A percentile compares a stretch with the other conserved stretches of the same genome.
phyloP scores from a whole-genome alignment of 352 stramenopile species.

The Globisporangium okanoganense region DNA sequence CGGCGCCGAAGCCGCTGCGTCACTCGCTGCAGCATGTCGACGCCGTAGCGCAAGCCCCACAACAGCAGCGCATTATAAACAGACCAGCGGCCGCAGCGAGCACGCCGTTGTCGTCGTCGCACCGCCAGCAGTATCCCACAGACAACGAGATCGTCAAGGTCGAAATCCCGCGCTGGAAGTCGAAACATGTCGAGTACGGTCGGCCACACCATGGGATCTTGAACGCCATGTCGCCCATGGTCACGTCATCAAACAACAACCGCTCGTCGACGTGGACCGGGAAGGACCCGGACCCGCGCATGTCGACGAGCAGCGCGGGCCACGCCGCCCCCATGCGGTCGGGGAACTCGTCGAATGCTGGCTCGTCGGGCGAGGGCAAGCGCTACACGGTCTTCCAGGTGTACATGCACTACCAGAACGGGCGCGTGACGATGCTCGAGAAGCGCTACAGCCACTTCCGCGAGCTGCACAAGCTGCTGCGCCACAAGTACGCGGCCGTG shows the following conservation, averaged over 20 bases:
- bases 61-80: constrained; percentile 9
- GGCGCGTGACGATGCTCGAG: constrained; percentile 50
- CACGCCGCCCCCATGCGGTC: background rate
- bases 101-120: constrained; percentile 9
- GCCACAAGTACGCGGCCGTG: constrained; percentile 75
- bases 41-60: background rate
- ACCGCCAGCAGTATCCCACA: constrained; percentile 1
- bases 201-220: constrained; percentile 17
- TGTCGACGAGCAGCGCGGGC: constrained; percentile 7
- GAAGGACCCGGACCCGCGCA: constrained; percentile 31
- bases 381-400: constrained; percentile 79
- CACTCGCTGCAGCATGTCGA: constrained; percentile 54
- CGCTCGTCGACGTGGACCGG: constrained; percentile 53
- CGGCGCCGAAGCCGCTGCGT: constrained; percentile 29
- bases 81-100: constrained; percentile 2
- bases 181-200: constrained; percentile 43
- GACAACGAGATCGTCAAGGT: constrained; percentile 67
- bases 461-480: constrained; percentile 76
- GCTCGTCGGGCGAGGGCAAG: constrained; percentile 32
- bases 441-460: constrained; percentile 86
- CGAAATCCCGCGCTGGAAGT: constrained; percentile 71
- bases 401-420: constrained; percentile 72
- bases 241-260: constrained; percentile 10
- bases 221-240: constrained; percentile 32
- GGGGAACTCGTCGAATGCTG: constrained; percentile 8